A percentile compares a stretch with the other conserved stretches of the same genome.
Conservation (phyloP, 352 stramenopile genomes). For the Pythium oligandrum region DNA sequence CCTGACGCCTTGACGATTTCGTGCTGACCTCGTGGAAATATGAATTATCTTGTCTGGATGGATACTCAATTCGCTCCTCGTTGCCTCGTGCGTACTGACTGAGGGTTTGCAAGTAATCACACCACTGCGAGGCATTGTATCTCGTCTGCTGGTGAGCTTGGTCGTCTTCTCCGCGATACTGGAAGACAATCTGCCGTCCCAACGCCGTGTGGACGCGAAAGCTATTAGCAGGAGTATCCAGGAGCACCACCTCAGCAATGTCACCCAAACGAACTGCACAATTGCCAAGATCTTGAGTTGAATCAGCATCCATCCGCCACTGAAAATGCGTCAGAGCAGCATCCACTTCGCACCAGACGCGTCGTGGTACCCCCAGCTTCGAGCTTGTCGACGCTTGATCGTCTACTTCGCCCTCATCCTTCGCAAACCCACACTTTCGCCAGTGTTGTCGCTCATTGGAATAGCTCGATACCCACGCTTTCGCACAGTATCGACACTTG, state of each 20-base stretch:
- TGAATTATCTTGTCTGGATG: too few species aligned
- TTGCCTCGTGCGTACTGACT: slow-evolving; percentile 29
- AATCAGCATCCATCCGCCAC: slow-evolving; percentile 33
- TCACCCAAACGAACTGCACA: slow-evolving; percentile 26
- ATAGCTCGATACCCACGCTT: slow-evolving; percentile 23
- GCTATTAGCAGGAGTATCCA: slow-evolving; percentile 17
- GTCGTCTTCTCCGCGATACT: slow-evolving; percentile 22
- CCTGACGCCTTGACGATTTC: not conserved
- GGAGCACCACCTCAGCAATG: slow-evolving; percentile 22
- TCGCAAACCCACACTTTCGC: not conserved
- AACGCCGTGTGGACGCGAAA: slow-evolving; percentile 36
- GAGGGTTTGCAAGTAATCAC: slow-evolving; percentile 44
- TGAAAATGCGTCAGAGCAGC: slow-evolving; percentile 29
- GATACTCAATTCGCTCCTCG: not conserved
- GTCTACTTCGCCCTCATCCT: too few species aligned
- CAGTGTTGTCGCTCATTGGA: slow-evolving; percentile 19
- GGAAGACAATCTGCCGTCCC: slow-evolving; percentile 37
- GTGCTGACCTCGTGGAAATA: too few species aligned
- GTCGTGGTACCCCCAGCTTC: slow-evolving; percentile 20
- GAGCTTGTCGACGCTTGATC: slow-evolving; percentile 4
- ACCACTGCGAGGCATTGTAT: slow-evolving; percentile 31
- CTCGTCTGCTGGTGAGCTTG: too few species aligned
- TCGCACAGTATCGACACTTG: slow-evolving; percentile 17
- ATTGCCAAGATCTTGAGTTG: slow-evolving; percentile 4
- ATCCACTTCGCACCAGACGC: slow-evolving; percentile 58